phyloP scores from a whole-genome alignment of 1,284 basidiomycete species.

The Tilletia setariae region DNA sequence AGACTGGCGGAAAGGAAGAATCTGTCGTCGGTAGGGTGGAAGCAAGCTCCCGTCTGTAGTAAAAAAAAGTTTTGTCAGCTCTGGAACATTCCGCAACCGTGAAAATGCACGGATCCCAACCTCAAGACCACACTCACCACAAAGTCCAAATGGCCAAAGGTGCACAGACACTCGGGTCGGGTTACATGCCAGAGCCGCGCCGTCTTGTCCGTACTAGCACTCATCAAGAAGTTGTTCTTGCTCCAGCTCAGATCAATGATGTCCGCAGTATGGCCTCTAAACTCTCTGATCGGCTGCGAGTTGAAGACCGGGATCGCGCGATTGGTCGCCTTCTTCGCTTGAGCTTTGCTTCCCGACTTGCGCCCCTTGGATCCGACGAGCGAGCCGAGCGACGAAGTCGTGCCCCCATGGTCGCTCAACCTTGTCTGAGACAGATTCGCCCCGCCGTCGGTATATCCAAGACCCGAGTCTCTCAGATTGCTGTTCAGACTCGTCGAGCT shows the following conservation, averaged over 20 bases:
- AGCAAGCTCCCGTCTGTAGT: constrained; percentile 24
- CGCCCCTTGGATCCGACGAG: not conserved
- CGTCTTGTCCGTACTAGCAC: constrained; percentile 56
- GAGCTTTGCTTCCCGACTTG: not conserved
- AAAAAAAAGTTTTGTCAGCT: constrained; percentile 15
- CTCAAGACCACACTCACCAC: no score
- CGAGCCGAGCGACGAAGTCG: not conserved
- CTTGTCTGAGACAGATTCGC: not conserved
- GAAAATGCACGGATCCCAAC: no score
- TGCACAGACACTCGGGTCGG: constrained; percentile 50
- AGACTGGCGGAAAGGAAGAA: constrained; percentile 55
- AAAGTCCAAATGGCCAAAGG: constrained; percentile 55
- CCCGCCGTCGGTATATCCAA: not conserved
- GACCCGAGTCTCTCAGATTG: not conserved
- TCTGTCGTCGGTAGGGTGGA: constrained; percentile 51
- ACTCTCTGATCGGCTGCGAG: constrained; percentile 46
- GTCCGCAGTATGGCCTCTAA: constrained; percentile 52
- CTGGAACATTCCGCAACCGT: no score
- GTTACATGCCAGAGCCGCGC: constrained; percentile 56
- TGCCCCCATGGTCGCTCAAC: not conserved
- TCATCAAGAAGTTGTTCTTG: constrained; percentile 56
- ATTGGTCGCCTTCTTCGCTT: not conserved
- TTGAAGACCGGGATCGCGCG: constrained; percentile 31
- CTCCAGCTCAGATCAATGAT: constrained; percentile 55
- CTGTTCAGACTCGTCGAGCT: constrained; percentile 21